These are phyloP conservation scores for Nakazawaea holstii DNA, from an alignment of 805 yeast genomes.

Conservation along the genomic window DNA sequence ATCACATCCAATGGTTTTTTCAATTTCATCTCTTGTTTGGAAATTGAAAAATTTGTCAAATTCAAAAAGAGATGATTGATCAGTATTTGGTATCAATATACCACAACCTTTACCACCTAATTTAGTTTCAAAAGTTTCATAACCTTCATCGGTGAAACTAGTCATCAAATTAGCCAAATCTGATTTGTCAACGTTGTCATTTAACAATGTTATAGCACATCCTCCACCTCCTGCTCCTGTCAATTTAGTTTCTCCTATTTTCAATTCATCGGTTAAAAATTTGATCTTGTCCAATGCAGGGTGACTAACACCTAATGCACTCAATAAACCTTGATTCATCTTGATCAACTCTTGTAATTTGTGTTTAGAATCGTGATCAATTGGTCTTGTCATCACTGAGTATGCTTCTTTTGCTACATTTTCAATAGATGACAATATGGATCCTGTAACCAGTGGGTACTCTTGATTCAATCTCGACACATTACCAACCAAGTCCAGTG, in stretches of 20 bases:
- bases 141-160: slow-evolving; percentile 43
- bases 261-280: slow-evolving; percentile 53
- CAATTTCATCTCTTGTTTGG: slow-evolving; percentile 41
- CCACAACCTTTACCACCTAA: slow-evolving; percentile 93
- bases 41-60: slow-evolving; percentile 34
- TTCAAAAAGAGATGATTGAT: slow-evolving; percentile 12
- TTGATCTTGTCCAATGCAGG: slow-evolving; percentile 80
- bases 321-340: slow-evolving; percentile 83
- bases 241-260: slow-evolving; percentile 82
- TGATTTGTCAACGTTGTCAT: slow-evolving; percentile 33
- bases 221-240: slow-evolving; percentile 99
- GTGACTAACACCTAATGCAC: slow-evolving; percentile 86
- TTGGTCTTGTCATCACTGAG: slow-evolving; percentile 50
- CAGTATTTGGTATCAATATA: slow-evolving; percentile 22
- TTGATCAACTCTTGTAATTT: slow-evolving; percentile 58
- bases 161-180: slow-evolving; percentile 28
- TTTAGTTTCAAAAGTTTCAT: slow-evolving; percentile 70
- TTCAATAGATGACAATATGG: slow-evolving; percentile 74
- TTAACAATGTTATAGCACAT: slow-evolving; percentile 84
- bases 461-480: slow-evolving; percentile 54
- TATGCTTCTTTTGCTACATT: slow-evolving; percentile 70
- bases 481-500: slow-evolving; percentile 75
- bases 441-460: slow-evolving; percentile 48
- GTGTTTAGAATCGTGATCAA: slow-evolving; percentile 36
- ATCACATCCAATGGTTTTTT: slow-evolving; percentile 39